A percentile compares a stretch with the other conserved stretches of the same genome.
phyloP scores from a whole-genome alignment of 257 asterid genomes.

The Misopates orontium region DNA sequence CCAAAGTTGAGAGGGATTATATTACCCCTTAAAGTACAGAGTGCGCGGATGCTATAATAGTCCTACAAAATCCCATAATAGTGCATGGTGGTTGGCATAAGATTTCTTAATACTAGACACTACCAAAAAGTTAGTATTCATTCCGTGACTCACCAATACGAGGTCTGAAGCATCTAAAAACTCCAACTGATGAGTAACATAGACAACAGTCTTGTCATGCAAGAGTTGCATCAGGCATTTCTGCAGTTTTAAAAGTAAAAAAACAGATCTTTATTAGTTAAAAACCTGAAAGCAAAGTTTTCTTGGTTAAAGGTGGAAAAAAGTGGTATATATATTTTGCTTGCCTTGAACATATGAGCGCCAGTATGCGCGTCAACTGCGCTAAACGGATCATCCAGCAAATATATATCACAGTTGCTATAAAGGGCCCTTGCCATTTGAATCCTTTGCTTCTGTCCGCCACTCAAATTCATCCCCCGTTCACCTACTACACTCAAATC shows the following conservation, averaged over 20 bases:
- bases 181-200: conserved; percentile 85
- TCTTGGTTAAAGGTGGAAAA: neutral
- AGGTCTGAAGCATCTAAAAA: conserved; percentile 73
- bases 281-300: neutral
- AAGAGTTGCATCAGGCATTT: conserved; percentile 66
- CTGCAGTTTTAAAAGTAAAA: conserved; percentile 39
- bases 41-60: too few relatives aligned
- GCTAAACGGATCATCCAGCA: conserved; percentile 86
- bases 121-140: neutral
- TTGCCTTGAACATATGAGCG: conserved; percentile 80
- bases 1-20: too few relatives aligned
- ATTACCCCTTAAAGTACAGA: too few relatives aligned
- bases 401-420: conserved; percentile 59
- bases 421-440: conserved; percentile 86
- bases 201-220: conserved; percentile 58
- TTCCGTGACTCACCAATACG: conserved; percentile 53
- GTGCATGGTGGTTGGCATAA: too few relatives aligned
- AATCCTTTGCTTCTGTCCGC: conserved; percentile 84
- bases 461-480: conserved; percentile 72
- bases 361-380: conserved; percentile 92
- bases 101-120: too few relatives aligned
- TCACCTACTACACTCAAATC: conserved; percentile 74
- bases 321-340: neutral
- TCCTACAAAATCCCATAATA: too few relatives aligned
- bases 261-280: conserved; percentile 4